A percentile compares a stretch with the other conserved stretches of the same genome.
phyloP scores from a whole-genome alignment of 2,329 filamentous ascomycete species.

The Fusarium staphyleae region DNA sequence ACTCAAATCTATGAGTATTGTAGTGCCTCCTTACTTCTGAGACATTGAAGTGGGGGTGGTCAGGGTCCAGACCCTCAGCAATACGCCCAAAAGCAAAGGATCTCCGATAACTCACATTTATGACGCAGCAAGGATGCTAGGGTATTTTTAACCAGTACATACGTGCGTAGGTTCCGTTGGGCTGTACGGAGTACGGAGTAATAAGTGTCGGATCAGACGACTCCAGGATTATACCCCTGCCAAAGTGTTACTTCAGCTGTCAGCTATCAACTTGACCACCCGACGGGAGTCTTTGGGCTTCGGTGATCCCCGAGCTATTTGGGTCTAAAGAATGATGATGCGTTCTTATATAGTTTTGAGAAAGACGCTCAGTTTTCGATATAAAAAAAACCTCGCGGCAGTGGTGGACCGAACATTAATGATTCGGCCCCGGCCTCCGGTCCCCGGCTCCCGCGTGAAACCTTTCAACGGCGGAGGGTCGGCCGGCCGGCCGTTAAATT shows the following conservation, averaged over 20 bases:
- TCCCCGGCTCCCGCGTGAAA: background rate
- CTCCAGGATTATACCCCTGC: slow-evolving; percentile 1
- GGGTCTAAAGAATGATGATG: background rate
- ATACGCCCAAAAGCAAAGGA: background rate
- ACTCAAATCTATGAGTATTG: slow-evolving; percentile 1
- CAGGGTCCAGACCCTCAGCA: slow-evolving; percentile 10
- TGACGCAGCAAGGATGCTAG: slow-evolving; percentile 14
- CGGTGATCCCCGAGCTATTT: slow-evolving; percentile 5
- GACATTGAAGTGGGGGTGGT: slow-evolving; percentile 13
- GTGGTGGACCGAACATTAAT: background rate
- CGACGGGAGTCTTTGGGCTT: background rate
- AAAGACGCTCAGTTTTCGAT: background rate
- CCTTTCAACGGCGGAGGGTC: background rate
- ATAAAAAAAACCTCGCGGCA: background rate
- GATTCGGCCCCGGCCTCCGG: slow-evolving; percentile 11
- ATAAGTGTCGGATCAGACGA: slow-evolving; percentile 1
- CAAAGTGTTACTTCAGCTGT: slow-evolving; percentile 15
- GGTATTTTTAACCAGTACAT: background rate
- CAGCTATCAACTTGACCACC: background rate
- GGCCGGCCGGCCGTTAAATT: slow-evolving; percentile 11
- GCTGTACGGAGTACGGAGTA: background rate
- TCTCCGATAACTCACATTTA: slow-evolving; percentile 11
- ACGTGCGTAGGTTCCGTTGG: background rate
- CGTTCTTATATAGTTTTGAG: background rate
- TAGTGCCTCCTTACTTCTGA: background rate